A percentile compares a stretch with the other conserved stretches of the same genome.
Conservation (phyloP, 169 alveolate genomes). For the Plasmodium relictum region DNA sequence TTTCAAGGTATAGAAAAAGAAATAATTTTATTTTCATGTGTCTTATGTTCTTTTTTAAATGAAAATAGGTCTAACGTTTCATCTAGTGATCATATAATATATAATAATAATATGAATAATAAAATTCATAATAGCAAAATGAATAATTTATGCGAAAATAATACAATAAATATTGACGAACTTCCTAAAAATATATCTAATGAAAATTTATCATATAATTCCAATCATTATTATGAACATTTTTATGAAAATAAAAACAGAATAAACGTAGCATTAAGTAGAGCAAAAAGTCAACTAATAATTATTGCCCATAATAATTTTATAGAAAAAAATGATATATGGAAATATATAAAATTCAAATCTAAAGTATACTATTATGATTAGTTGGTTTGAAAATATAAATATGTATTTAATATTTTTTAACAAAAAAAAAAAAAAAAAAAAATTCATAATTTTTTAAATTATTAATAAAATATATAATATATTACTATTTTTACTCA, state of each 20-base stretch:
- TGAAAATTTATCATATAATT: background rate
- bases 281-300: slow-evolving; percentile 66
- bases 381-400: background rate
- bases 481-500: background rate
- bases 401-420: background rate
- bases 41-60: background rate
- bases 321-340: slow-evolving; percentile 43
- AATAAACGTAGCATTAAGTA: slow-evolving; percentile 72
- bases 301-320: slow-evolving; percentile 69
- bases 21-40: slow-evolving; percentile 56
- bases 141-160: background rate
- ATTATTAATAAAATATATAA: background rate
- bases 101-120: background rate
- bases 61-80: background rate
- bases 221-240: background rate
- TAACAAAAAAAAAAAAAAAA: slow-evolving; percentile 5
- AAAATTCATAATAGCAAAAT: background rate
- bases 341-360: slow-evolving; percentile 49
- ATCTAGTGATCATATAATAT: background rate
- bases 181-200: background rate
- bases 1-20: slow-evolving; percentile 76
- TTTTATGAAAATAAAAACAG: slow-evolving; percentile 56
- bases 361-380: slow-evolving; percentile 39
- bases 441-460: background rate
- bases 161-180: background rate